Base-by-base conservation (phyloP, 148 eudicot genomes). In the Bassia scoparia region DNA sequence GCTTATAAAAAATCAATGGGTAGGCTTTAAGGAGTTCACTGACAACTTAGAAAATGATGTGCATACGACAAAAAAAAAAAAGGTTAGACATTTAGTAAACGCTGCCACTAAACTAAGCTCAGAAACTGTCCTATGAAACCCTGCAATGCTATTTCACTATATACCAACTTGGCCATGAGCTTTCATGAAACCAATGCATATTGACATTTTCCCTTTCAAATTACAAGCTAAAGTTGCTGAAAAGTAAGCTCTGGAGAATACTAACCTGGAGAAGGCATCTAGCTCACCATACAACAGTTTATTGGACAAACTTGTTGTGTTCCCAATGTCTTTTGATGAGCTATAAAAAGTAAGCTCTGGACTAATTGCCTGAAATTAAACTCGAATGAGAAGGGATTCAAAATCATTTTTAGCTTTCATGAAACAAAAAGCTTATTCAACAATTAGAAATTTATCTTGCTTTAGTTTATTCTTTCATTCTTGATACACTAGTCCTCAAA, bases 301-400 rank as follows among this genome's bases (percentile, higher is more conserved):
- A 86, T 92, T 92, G 58, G 97, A 89, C 74, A 96, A 84, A 73
- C 69, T 68, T 31, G 50, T 76, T 7, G 90, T 84, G 33, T 88
- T 84, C 44, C 86, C 91, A 33, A 83, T 86, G 78, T 86, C 83
- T 83, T 80, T 90, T 65, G 99, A 90, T 60, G 86, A 80, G 83
- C 87, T 92, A 75, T 86, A 96, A 76, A 96, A 96, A 27, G 99
- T 96, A 61, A 92, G 94, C 78, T 92, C 99, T 61, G 99, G 99
- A 69, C 95, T 85, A 71, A 96, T 89, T 74, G 88, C 99, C 99
- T 96, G 97, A 64, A 78, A 75, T 61, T 50, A 66, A 71, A 37
- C 18, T 24, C 53, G 21, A 17, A 74, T 74, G 54, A 71, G 75
- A 61, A 46, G 62, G 34, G 30, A 41, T 24, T 41, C 61, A n/a